A percentile compares a stretch with the other conserved stretches of the same genome.
Evolutionary conservation across 768 basidiomycete genomes (phyloP).

Genomic region (Serendipita sp.): DNA sequence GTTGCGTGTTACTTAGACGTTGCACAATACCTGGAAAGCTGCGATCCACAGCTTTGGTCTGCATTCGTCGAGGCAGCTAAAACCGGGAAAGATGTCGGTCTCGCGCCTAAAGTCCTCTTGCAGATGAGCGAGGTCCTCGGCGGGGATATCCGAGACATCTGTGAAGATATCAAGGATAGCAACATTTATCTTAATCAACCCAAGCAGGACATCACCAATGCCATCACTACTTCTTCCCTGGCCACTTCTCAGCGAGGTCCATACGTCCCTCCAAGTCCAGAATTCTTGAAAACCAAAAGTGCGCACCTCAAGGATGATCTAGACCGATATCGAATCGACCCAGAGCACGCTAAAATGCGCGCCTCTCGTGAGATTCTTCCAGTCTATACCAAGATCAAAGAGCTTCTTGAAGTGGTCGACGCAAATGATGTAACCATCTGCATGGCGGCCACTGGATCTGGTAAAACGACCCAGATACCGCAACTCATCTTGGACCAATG

Average conservation of each 20-base stretch:
- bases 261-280: conserved; percentile 8
- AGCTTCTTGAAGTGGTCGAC: conserved; percentile 51
- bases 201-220: conserved; percentile 13
- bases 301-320: conserved; percentile 35
- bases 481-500: conserved; percentile 79
- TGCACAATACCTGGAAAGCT: conserved; percentile 67
- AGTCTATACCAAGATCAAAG: conserved; percentile 48
- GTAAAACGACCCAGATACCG: conserved; percentile 90
- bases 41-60: conserved; percentile 69
- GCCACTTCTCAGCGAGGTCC: conserved; percentile 7
- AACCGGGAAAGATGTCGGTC: conserved; percentile 49
- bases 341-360: conserved; percentile 49
- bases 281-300: conserved; percentile 36
- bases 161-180: conserved; percentile 45
- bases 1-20: conserved; percentile 74
- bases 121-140: conserved; percentile 45
- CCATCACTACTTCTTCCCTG: conserved; percentile 11
- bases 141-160: conserved; percentile 55
- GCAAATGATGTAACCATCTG: conserved; percentile 74
- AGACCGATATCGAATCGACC: conserved; percentile 42
- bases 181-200: conserved; percentile 52
- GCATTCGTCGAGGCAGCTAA: conserved; percentile 35
- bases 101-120: conserved; percentile 55
- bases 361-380: conserved; percentile 51
- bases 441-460: conserved; percentile 82